Conservation (phyloP, 2,329 filamentous ascomycete genomes). For the Metarhizium brunneum region DNA sequence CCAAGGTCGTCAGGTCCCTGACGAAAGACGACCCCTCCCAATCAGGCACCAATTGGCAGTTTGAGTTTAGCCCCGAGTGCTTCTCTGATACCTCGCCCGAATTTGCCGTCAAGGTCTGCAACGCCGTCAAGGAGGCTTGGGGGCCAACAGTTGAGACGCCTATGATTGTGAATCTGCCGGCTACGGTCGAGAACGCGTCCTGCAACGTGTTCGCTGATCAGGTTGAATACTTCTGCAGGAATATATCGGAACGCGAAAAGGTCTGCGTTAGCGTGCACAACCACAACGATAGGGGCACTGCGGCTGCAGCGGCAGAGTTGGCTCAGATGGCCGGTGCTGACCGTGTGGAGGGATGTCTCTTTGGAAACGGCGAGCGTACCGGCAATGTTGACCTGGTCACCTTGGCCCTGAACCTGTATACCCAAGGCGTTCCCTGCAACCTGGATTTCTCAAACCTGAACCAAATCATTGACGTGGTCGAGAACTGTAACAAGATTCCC, state of each 20-base stretch:
- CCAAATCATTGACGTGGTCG: conserved; percentile 77
- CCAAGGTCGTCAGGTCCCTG: conserved; percentile 77
- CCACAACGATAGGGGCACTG: conserved; percentile 85
- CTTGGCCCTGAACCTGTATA: conserved; percentile 87
- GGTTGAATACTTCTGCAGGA: conserved; percentile 87
- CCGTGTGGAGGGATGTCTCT: conserved; percentile 81
- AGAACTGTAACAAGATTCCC: conserved; percentile 90
- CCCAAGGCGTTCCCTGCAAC: conserved; percentile 75
- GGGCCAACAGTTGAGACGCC: conserved; percentile 67
- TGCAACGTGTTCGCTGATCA: conserved; percentile 95
- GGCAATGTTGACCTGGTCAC: conserved; percentile 95
- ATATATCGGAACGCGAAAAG: conserved; percentile 78
- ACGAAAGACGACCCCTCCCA: conserved; percentile 67
- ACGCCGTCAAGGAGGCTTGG: conserved; percentile 93
- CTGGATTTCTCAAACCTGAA: conserved; percentile 90
- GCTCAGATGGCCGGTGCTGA: conserved; percentile 96
- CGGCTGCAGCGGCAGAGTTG: conserved; percentile 69
- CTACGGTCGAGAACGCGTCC: conserved; percentile 90
- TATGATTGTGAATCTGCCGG: conserved; percentile 95
- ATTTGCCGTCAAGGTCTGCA: conserved; percentile 73
- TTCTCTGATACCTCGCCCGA: conserved; percentile 88
- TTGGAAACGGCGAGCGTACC: conserved; percentile 87
- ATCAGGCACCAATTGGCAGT: conserved; percentile 58
- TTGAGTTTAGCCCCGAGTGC: conserved; percentile 76
- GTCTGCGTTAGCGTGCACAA: conserved; percentile 84